These are phyloP conservation scores for Paecilomyces formosus DNA, from an alignment of 2,329 filamentous ascomycete genomes.

Conservation along the genomic window DNA sequence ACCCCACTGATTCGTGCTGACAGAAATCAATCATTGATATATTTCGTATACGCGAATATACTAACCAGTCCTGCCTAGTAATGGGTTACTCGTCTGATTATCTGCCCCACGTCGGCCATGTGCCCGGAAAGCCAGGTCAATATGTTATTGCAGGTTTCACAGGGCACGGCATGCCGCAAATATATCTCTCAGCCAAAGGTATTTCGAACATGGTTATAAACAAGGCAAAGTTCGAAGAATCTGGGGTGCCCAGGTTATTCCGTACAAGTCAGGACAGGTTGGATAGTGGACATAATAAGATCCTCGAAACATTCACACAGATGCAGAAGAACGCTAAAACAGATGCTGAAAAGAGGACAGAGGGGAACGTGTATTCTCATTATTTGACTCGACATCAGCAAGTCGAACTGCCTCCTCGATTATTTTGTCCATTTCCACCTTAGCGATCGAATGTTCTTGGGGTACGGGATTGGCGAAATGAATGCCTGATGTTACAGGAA, in stretches of 20 bases:
- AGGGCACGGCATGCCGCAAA: slow-evolving; percentile 60
- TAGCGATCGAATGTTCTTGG: slow-evolving; percentile 59
- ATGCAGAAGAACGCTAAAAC: neutral
- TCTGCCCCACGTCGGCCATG: slow-evolving; percentile 45
- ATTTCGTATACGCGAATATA: neutral
- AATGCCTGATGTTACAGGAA: slow-evolving; percentile 70
- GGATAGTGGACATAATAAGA: slow-evolving; percentile 3
- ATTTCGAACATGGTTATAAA: slow-evolving; percentile 47
- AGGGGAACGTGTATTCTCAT: neutral
- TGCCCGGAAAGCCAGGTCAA: slow-evolving; percentile 38
- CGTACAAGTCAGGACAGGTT: slow-evolving; percentile 19
- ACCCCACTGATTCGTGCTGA: neutral
- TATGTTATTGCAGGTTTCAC: slow-evolving; percentile 56
- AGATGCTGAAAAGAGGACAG: neutral
- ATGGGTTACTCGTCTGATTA: slow-evolving; percentile 47
- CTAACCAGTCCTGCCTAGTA: slow-evolving; percentile 27
- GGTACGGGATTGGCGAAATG: slow-evolving; percentile 88
- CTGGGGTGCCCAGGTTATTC: slow-evolving; percentile 25
- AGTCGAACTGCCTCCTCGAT: slow-evolving; percentile 63
- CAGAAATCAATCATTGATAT: neutral
- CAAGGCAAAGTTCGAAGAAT: slow-evolving; percentile 17
- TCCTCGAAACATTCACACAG: neutral
- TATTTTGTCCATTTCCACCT: slow-evolving; percentile 60
- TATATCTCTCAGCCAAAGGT: slow-evolving; percentile 53
- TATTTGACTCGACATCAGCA: slow-evolving; percentile 41